phyloP scores from a whole-genome alignment of 169 alveolate species.

The Ichthyophthirius multifiliis region DNA sequence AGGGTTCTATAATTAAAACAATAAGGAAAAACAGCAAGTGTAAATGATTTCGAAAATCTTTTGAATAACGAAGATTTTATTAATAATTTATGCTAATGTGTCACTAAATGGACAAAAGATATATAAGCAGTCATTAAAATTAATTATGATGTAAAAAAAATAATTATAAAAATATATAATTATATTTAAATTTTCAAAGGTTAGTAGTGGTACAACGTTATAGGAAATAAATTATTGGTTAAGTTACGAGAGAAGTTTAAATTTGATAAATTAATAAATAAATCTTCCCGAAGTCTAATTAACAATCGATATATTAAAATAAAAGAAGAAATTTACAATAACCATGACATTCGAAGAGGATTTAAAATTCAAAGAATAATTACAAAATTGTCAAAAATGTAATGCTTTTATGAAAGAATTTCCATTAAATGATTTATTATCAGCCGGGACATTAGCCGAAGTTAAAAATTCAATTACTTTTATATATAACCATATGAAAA shows the following conservation, averaged over 20 bases:
- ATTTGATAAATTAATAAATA: constrained; percentile 78
- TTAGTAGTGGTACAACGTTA: constrained; percentile 13
- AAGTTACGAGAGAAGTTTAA: constrained; percentile 81
- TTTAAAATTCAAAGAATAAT: constrained; percentile 90
- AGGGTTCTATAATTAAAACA: constrained; percentile 72
- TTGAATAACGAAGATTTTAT: constrained; percentile 54
- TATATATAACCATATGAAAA: constrained; percentile 90
- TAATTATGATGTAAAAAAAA: constrained; percentile 51
- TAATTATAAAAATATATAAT: constrained; percentile 21
- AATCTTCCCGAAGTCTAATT: constrained; percentile 90
- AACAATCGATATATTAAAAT: constrained; percentile 87
- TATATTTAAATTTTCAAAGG: background rate
- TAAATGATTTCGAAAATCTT: constrained; percentile 63
- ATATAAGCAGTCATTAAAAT: constrained; percentile 68
- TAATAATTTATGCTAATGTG: constrained; percentile 44
- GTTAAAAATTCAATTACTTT: constrained; percentile 86
- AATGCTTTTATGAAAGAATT: constrained; percentile 93
- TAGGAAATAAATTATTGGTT: constrained; percentile 36
- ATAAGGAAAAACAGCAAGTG: constrained; percentile 58
- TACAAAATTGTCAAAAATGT: constrained; percentile 88
- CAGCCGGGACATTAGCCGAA: constrained; percentile 89
- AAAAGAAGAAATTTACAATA: constrained; percentile 88
- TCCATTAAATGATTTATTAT: constrained; percentile 92
- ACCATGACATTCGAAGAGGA: constrained; percentile 94
- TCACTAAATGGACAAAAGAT: constrained; percentile 79